phyloP scores from a whole-genome alignment of 2,329 filamentous ascomycete genomes.

The Pseudohalonectria lignicola region DNA sequence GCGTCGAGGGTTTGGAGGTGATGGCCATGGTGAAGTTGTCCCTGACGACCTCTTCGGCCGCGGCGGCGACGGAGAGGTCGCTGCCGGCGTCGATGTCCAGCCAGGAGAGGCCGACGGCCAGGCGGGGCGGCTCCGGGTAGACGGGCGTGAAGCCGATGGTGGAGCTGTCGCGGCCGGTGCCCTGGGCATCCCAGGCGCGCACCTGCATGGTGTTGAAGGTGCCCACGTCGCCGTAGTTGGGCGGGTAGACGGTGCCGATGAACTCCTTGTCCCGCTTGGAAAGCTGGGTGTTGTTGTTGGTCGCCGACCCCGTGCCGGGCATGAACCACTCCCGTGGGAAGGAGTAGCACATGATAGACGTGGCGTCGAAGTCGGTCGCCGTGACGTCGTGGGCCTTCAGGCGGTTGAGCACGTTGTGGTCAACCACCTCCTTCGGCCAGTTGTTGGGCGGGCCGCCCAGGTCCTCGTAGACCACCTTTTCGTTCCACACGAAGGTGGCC shows the following conservation, averaged over 20 bases:
- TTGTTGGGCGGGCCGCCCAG: slow-evolving; percentile 4
- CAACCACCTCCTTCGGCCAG: slow-evolving; percentile 4
- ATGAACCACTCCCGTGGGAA: slow-evolving; percentile 6
- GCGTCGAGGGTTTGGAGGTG: not conserved
- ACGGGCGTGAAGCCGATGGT: not conserved
- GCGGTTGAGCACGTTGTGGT: slow-evolving; percentile 3
- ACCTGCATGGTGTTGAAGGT: slow-evolving; percentile 8
- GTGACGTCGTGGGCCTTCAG: not conserved
- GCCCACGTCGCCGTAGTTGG: not conserved
- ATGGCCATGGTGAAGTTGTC: not conserved
- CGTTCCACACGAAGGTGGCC: slow-evolving; percentile 13
- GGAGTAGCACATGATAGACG: slow-evolving; percentile 13
- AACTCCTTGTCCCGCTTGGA: slow-evolving; percentile 11
- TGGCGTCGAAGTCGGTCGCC: slow-evolving; percentile 8
- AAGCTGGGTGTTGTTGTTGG: slow-evolving; percentile 8
- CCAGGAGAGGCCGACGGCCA: not conserved
- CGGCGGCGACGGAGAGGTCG: not conserved
- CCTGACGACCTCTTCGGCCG: not conserved
- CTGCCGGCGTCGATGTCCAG: not conserved
- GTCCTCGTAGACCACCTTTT: slow-evolving; percentile 8
- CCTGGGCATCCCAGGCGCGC: not conserved
- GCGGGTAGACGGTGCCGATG: slow-evolving; percentile 4
- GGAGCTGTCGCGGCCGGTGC: not conserved
- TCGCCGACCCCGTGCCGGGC: slow-evolving; percentile 6
- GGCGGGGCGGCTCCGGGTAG: not conserved